Base-by-base conservation (phyloP, 1,139 yeast species). In the Nakaseomyces delphensis region DNA sequence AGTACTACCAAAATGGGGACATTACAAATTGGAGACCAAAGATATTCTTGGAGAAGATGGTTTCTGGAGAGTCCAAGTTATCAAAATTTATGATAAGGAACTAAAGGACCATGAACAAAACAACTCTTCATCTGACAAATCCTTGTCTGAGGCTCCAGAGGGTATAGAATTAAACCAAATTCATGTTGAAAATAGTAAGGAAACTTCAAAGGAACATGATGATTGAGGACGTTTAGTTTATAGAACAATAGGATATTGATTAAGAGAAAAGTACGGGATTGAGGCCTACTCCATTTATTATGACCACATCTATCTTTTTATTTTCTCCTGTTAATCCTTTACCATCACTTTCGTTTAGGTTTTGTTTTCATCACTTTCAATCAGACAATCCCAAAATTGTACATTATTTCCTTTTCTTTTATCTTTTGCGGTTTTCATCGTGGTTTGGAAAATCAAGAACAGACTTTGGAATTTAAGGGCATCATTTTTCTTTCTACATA, bases 11-110 rank as follows among this genome's bases (percentile, higher is more conserved):
- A 59, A 60, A 46, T 43, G 73, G 33, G 77, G 81, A 31, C 74
- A 76, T 13, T 83, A 83, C 65, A 65, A 64, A 30, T 66, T 84
- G 50, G 74, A 68, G n/a, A 68, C 71, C 11, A 72, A 71, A 52
- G 81, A 78, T 55, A 72, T 78, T 8, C 60, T 79, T 42, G 87
- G 84, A 40, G 81, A 75, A 24, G 74, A 70, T 45, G 93, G 93
- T 1, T 82, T 81, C 71, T 79, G 86, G 82, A 77, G 83, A 62
- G 77, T 76, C 50, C 70, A 74, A 57, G 68, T 82, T 52, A 66
- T 70, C 57, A 74, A 70, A 51, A 64, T 49, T 14, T 49, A 49
- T 40, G 48, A 51, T 15, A 27, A 16, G 3, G 27, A 20, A 13
- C 46, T 45, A 13, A 44, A 47, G n/a, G 37, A 21, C 11, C 37